Base-by-base conservation (phyloP, 1,139 yeast species). In the Suhomyces terraborum region DNA sequence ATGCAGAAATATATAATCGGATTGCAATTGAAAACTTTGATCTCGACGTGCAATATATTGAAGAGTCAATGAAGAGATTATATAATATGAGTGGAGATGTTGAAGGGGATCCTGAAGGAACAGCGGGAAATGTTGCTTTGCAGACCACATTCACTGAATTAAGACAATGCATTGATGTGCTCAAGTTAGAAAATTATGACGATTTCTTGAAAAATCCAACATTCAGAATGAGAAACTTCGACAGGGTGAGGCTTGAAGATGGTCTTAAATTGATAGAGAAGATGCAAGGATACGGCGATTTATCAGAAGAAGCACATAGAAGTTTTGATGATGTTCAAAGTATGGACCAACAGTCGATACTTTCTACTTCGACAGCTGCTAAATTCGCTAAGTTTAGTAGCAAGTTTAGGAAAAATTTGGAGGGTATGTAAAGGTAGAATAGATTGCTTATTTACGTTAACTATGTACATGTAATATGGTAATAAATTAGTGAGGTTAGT, bases 91-190 rank as follows among this genome's bases (percentile, higher is more conserved):
- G 55, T 27, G 56, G 59, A 10, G 49, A 47, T 7, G 49, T 46
- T 21, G 57, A 52, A 10, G 63, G 55, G 16, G 63, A 55, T 9
- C 66, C 62, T 1, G 43, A 36, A 7, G 38, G 36, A 7, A 32
- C 28, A n/a, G 23, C 17, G 8, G 46, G 46, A 3, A 54, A 61
- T 23, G 75, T 67, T 23, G 73, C 77, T 0, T 59, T 72, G 25
- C 72, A 69, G 47, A 62, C 75, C 17, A 73, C 78, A 18, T 73
- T 73, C 43, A 61, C 72, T 0, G 76, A 71, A 50, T 65, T 73
- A 42, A 60, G 77, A 49, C 77, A 73, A 52, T 63, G 71, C 42
- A 66, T 73, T 41, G 71, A 73, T 54, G 56, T 73, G 53, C 62
- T 73, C 41, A 58, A 66, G 45, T 51, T 67, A 40, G 71, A 68